phyloP scores from a whole-genome alignment of 805 yeast species.

The Candida insectalens region DNA sequence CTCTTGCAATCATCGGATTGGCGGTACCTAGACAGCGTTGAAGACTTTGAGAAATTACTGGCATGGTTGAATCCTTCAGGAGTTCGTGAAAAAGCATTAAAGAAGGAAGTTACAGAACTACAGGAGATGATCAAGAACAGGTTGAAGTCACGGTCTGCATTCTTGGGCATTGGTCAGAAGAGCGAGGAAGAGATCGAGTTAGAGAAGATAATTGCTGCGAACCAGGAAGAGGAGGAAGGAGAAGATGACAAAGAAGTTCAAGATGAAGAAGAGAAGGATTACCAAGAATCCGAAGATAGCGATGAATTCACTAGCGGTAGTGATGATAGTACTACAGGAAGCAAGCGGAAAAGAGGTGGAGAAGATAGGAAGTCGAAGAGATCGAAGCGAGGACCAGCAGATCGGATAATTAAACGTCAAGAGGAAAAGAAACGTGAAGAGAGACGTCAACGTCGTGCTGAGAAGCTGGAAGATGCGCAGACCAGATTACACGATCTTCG shows the following conservation, averaged over 20 bases:
- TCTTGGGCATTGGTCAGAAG: constrained; percentile 34
- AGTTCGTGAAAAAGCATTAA: constrained; percentile 52
- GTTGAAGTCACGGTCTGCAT: constrained; percentile 48
- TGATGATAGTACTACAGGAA: too few species aligned
- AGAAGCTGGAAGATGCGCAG: constrained; percentile 15
- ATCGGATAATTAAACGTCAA: constrained; percentile 28
- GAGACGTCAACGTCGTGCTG: constrained; percentile 24
- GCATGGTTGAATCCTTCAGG: constrained; percentile 75
- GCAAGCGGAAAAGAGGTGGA: constrained; percentile 2
- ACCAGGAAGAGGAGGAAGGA: constrained; percentile 19
- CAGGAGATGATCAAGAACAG: constrained; percentile 45
- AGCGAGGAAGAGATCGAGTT: constrained; percentile 35
- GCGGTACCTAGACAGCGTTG: constrained; percentile 58
- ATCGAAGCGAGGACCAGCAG: constrained; percentile 24
- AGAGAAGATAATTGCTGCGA: constrained; percentile 29
- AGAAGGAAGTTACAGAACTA: constrained; percentile 48
- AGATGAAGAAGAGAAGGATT: constrained; percentile 23
- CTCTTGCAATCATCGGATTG: constrained; percentile 47
- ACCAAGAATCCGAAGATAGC: constrained; percentile 5
- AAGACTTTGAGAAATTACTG: constrained; percentile 45
- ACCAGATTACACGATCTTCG: constrained; percentile 24
- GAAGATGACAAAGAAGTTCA: constrained; percentile 22
- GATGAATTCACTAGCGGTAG: constrained; percentile 14
- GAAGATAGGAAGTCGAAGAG: constrained; percentile 17
- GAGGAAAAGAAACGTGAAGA: constrained; percentile 21